These are phyloP conservation scores for Antitrichia curtipendula DNA, from an alignment of 225 moss, liverwort and hornwort genomes.

Conservation along the genomic window DNA sequence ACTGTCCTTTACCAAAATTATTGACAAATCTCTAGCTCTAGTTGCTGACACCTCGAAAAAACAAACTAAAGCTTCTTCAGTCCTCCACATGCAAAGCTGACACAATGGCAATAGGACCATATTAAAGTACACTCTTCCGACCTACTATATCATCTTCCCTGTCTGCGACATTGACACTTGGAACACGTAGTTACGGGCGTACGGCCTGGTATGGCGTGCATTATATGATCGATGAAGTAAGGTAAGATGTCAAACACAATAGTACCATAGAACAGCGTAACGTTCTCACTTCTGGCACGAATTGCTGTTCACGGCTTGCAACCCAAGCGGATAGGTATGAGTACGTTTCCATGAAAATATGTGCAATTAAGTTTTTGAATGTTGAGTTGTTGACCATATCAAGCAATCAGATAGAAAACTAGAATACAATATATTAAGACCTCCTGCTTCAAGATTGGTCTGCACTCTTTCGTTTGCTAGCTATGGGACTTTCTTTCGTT, in stretches of 20 bases:
- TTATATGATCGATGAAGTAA: neutral
- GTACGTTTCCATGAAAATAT: neutral
- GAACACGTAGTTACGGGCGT: neutral
- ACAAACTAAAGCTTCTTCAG: neutral
- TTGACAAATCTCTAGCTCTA: neutral
- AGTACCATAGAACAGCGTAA: neutral
- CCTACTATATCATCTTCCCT: neutral
- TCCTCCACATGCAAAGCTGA: neutral
- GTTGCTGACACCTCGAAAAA: neutral
- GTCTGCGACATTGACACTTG: neutral
- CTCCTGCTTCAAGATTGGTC: neutral
- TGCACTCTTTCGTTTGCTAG: neutral
- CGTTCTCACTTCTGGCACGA: neutral
- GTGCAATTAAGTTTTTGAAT: too few species aligned
- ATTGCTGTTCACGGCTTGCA: neutral
- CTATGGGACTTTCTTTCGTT: neutral
- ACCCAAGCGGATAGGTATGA: neutral
- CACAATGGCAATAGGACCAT: neutral
- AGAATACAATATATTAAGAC: too few species aligned
- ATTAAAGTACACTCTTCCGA: neutral
- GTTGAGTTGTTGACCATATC: neutral
- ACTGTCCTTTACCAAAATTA: neutral
- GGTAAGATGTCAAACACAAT: neutral
- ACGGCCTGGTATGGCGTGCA: neutral
- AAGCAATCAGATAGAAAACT: neutral